Percentiles rank a stretch among this genome's conserved stretches.
phyloP scores from a whole-genome alignment of 1,139 yeast genomes.

The Candida neerlandica region DNA sequence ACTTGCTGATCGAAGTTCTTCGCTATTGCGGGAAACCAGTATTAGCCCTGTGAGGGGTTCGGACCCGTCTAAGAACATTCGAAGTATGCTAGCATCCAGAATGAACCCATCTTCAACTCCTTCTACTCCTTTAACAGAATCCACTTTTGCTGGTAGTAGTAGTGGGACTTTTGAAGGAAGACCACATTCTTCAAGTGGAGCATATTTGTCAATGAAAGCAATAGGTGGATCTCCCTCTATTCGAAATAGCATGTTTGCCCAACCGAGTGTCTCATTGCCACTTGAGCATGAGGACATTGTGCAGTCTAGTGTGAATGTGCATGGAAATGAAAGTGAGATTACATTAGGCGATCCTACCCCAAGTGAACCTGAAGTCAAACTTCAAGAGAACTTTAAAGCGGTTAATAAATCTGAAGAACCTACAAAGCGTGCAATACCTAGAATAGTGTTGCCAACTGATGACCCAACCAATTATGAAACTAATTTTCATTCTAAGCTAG shows the following conservation, averaged over 20 bases:
- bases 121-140: neutral
- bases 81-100: constrained; percentile 9
- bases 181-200: neutral
- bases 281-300: constrained; percentile 9
- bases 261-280: constrained; percentile 7
- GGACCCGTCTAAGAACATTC: constrained; percentile 9
- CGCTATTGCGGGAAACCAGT: neutral
- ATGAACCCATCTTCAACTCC: constrained; percentile 4
- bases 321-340: constrained; percentile 10
- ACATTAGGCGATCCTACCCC: constrained; percentile 14
- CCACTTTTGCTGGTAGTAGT: neutral
- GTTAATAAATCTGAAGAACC: neutral
- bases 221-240: neutral
- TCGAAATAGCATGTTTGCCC: constrained; percentile 6
- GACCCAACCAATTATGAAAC: neutral
- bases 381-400: constrained; percentile 9
- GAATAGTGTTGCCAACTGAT: constrained; percentile 7
- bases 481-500: constrained; percentile 6
- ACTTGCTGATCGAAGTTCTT: constrained; percentile 3
- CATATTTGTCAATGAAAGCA: neutral
- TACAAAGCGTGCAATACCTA: neutral
- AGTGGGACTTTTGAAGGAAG: neutral
- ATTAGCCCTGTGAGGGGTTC: constrained; percentile 10
- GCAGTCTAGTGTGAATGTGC: no score
- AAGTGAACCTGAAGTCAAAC: neutral